A percentile compares a stretch with the other conserved stretches of the same genome.
These are phyloP conservation scores for Pseudopyrenochaeta lycopersici DNA, from an alignment of 2,329 filamentous ascomycete species.

Conservation along the genomic window DNA sequence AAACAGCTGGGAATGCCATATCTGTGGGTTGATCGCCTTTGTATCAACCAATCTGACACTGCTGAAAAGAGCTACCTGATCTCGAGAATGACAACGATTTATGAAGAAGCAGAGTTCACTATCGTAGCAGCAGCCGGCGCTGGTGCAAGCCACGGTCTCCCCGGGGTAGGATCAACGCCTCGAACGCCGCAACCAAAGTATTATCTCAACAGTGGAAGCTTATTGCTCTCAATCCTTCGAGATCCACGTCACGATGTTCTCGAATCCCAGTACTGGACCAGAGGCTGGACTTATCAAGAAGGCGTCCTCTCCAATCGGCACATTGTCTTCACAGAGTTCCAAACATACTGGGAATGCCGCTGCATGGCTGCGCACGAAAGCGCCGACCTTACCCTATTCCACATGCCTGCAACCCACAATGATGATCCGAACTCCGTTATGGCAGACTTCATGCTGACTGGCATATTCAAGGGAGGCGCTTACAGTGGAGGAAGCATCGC, in stretches of 20 bases:
- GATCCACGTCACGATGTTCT: conserved; percentile 9
- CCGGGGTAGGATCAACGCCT: conserved; percentile 5
- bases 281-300: conserved; percentile 25
- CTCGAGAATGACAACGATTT: conserved; percentile 19
- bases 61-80: conserved; percentile 10
- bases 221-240: conserved; percentile 12
- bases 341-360: conserved; percentile 17
- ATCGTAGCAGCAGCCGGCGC: conserved; percentile 17
- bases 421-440: neutral
- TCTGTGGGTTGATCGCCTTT: conserved; percentile 17
- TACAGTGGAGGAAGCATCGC: conserved; percentile 11
- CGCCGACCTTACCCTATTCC: conserved; percentile 3
- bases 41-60: conserved; percentile 12
- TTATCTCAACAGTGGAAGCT: conserved; percentile 8
- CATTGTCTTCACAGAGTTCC: conserved; percentile 18
- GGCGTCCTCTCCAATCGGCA: conserved; percentile 12
- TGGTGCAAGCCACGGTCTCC: conserved; percentile 12
- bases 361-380: conserved; percentile 13
- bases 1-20: conserved; percentile 5
- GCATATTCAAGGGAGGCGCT: conserved; percentile 17
- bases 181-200: conserved; percentile 15
- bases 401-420: neutral
- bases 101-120: conserved; percentile 14
- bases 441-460: conserved; percentile 15
- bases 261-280: conserved; percentile 6